Percentiles rank a stretch among this genome's conserved stretches.
Conservation (phyloP, 202 grass and related monocot genomes). For the Schoenoplectus tabernaemontani region DNA sequence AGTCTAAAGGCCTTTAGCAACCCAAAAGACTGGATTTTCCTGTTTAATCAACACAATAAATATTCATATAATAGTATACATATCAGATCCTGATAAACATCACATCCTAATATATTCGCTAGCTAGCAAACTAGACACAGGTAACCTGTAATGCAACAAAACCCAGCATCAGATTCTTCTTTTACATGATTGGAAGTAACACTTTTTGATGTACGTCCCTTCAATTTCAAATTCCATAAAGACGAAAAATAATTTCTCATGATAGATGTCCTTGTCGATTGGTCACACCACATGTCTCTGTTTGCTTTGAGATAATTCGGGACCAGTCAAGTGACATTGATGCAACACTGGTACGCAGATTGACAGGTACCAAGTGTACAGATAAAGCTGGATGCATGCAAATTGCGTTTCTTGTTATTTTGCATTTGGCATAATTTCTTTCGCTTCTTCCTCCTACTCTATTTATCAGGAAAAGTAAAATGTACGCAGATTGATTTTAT, state of each 20-base stretch:
- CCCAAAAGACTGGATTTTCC: neutral
- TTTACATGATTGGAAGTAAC: neutral
- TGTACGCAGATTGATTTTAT: neutral
- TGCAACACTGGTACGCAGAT: neutral
- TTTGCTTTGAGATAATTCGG: conserved; percentile 3
- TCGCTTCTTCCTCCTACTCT: neutral
- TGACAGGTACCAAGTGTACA: neutral
- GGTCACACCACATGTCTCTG: conserved; percentile 10
- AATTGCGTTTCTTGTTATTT: conserved; percentile 5
- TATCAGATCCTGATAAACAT: neutral
- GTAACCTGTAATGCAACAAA: neutral
- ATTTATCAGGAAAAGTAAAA: neutral
- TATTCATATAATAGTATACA: neutral
- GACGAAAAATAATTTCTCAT: conserved; percentile 3
- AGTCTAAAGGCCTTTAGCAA: neutral
- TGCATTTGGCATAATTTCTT: neutral
- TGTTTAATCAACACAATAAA: neutral
- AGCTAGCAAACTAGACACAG: neutral
- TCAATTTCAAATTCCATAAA: neutral
- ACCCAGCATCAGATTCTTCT: neutral
- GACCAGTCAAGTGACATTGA: conserved; percentile 21
- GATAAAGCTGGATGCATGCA: conserved; percentile 17
- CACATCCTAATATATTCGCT: neutral
- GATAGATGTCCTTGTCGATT: neutral
- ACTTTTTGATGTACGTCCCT: neutral